Conservation (phyloP, 1,284 basidiomycete genomes). For the Cystobasidium slooffiae region DNA sequence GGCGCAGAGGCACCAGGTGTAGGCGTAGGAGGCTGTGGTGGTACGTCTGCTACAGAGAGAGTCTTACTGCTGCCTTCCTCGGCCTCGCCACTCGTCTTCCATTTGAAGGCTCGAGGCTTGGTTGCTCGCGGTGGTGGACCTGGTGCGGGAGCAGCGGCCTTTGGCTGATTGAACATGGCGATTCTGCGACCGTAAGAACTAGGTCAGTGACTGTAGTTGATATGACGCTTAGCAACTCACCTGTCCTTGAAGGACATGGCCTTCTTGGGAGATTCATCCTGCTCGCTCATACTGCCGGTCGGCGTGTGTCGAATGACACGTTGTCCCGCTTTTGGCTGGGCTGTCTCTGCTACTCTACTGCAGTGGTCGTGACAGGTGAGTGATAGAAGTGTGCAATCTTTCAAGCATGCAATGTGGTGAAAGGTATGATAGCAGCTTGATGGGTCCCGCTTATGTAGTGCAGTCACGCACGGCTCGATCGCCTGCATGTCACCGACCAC, state of each 20-base stretch:
- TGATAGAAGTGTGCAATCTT: too few relatives aligned
- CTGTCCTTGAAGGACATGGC: constrained; percentile 41
- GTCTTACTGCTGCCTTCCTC: constrained; percentile 25
- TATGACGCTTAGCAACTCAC: constrained; percentile 3
- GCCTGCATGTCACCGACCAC: too few relatives aligned
- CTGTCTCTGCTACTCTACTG: too few relatives aligned
- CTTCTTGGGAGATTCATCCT: constrained; percentile 32
- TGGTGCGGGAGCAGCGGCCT: constrained; percentile 33
- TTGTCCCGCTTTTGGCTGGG: too few relatives aligned
- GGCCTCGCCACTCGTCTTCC: constrained; percentile 40
- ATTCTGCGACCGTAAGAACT: not conserved
- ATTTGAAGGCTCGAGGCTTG: constrained; percentile 41
- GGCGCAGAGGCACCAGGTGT: constrained; percentile 14
- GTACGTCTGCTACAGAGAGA: constrained; percentile 18
- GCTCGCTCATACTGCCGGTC: constrained; percentile 32
- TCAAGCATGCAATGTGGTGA: too few relatives aligned
- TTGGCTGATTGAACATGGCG: constrained; percentile 44
- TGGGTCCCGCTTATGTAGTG: too few relatives aligned
- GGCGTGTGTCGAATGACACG: constrained; percentile 16
- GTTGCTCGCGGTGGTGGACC: constrained; percentile 32
- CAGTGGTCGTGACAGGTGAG: too few relatives aligned
- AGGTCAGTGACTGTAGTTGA: not conserved
- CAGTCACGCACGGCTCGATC: too few relatives aligned
- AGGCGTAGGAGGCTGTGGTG: constrained; percentile 28
- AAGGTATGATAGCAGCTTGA: too few relatives aligned